Conservation (phyloP, 2,329 filamentous ascomycete genomes). For the Trichoderma semiorbis region DNA sequence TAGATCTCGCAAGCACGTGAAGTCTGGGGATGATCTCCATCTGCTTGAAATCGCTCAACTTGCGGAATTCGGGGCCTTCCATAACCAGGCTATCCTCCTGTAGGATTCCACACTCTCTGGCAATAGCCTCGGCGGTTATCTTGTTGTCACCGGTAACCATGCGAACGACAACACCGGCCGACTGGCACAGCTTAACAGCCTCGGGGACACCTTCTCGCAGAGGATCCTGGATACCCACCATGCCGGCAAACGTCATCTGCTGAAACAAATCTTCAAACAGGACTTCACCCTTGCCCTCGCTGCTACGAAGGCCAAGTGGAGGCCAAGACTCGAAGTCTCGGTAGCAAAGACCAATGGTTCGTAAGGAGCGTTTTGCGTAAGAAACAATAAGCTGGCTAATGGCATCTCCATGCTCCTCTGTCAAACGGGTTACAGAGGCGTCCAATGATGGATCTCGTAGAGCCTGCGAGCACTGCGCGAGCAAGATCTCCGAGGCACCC, state of each 20-base stretch:
- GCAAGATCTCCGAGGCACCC: slow-evolving; percentile 63
- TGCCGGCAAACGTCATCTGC: slow-evolving; percentile 63
- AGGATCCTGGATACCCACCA: slow-evolving; percentile 80
- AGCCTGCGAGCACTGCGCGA: slow-evolving; percentile 52
- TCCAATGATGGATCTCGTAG: slow-evolving; percentile 48
- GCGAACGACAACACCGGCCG: slow-evolving; percentile 73
- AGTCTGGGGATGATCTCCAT: slow-evolving; percentile 64
- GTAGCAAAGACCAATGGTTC: slow-evolving; percentile 81
- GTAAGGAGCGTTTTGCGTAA: slow-evolving; percentile 75
- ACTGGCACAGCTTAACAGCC: slow-evolving; percentile 69
- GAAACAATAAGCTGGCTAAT: slow-evolving; percentile 67
- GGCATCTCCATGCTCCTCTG: slow-evolving; percentile 50
- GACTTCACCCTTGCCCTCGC: slow-evolving; percentile 58
- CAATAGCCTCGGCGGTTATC: slow-evolving; percentile 74
- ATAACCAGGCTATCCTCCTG: slow-evolving; percentile 66
- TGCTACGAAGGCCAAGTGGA: slow-evolving; percentile 56
- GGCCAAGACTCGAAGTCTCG: slow-evolving; percentile 85
- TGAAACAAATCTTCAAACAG: slow-evolving; percentile 64
- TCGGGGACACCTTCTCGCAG: slow-evolving; percentile 71
- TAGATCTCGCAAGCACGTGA: slow-evolving; percentile 70
- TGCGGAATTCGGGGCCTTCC: slow-evolving; percentile 75
- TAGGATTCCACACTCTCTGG: slow-evolving; percentile 73
- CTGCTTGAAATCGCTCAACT: slow-evolving; percentile 63
- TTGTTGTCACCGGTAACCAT: slow-evolving; percentile 87
- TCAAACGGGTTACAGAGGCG: slow-evolving; percentile 42